A percentile compares a stretch with the other conserved stretches of the same genome.
phyloP scores from a whole-genome alignment of 495 filamentous ascomycete genomes.

The Hypoxylon subgilvum region DNA sequence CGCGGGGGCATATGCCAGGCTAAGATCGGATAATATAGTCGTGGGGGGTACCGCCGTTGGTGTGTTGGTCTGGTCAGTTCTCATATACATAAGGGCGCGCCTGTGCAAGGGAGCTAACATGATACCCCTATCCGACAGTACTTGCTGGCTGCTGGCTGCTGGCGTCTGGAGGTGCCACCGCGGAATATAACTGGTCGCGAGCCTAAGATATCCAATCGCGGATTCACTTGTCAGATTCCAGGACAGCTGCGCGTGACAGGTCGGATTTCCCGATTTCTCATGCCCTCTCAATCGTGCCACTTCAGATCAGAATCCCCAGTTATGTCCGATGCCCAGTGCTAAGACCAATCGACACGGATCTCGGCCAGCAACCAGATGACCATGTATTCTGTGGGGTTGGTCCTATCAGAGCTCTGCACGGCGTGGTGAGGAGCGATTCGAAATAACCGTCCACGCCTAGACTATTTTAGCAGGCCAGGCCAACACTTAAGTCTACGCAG shows the following conservation, averaged over 20 bases:
- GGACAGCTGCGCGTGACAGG: slow-evolving; percentile 32
- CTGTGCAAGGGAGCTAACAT: slow-evolving; percentile 14
- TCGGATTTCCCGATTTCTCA: slow-evolving; percentile 18
- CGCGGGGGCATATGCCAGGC: slow-evolving; percentile 36
- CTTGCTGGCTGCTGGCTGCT: slow-evolving; percentile 5
- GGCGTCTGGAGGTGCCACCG: slow-evolving; percentile 11
- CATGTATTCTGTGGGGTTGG: slow-evolving; percentile 6
- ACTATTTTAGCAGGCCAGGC: slow-evolving; percentile 13
- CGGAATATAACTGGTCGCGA: slow-evolving; percentile 20
- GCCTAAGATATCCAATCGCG: slow-evolving; percentile 26
- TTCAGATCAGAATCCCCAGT: slow-evolving; percentile 16
- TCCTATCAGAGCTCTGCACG: slow-evolving; percentile 22
- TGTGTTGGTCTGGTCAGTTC: slow-evolving; percentile 15
- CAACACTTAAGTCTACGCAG: slow-evolving; percentile 24
- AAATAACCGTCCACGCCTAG: slow-evolving; percentile 1
- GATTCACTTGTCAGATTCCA: slow-evolving; percentile 20
- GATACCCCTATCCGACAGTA: slow-evolving; percentile 34
- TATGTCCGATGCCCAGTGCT: slow-evolving; percentile 17
- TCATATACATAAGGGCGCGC: slow-evolving; percentile 13
- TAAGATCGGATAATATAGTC: slow-evolving; percentile 39
- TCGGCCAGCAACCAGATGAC: slow-evolving; percentile 19
- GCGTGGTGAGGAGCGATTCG: not conserved
- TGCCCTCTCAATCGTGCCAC: slow-evolving; percentile 21
- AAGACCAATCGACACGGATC: slow-evolving; percentile 7
- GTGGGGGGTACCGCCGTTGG: slow-evolving; percentile 26